These are phyloP conservation scores for Penstemon davidsonii DNA, from an alignment of 257 asterid genomes.

Conservation along the genomic window DNA sequence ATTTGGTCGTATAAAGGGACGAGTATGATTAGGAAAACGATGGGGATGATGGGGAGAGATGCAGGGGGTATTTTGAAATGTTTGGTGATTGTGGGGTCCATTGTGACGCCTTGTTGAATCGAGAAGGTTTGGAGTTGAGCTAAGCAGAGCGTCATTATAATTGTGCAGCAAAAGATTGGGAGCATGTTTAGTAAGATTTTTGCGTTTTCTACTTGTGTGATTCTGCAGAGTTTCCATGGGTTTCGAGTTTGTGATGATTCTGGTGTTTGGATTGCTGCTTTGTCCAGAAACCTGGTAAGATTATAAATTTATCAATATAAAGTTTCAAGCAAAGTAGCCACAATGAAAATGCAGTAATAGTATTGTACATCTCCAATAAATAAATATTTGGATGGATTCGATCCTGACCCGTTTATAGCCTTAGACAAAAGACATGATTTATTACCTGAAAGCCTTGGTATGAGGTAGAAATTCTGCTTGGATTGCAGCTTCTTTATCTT, in stretches of 20 bases:
- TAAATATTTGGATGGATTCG: no score
- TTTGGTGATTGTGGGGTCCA: conserved; percentile 56
- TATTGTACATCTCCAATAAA: no score
- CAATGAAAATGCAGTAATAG: no score
- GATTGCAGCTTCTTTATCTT: conserved; percentile 46
- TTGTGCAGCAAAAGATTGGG: conserved; percentile 71
- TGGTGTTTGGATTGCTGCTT: conserved; percentile 58
- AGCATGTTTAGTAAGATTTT: conserved; percentile 59
- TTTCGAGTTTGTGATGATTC: conserved; percentile 27
- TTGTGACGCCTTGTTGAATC: conserved; percentile 64
- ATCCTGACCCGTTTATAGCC: no score
- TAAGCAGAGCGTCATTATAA: conserved; percentile 73
- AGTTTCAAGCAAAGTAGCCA: no score
- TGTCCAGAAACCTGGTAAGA: conserved; percentile 59
- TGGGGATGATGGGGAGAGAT: conserved; percentile 67
- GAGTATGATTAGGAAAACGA: conserved; percentile 45
- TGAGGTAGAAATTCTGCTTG: conserved; percentile 54
- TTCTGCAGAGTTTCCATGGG: conserved; percentile 71
- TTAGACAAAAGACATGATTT: background rate
- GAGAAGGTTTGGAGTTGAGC: conserved; percentile 88
- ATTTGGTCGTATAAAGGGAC: conserved; percentile 62
- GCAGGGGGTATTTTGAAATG: conserved; percentile 64
- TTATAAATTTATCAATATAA: background rate
- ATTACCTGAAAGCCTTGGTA: conserved; percentile 48
- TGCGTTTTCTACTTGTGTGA: conserved; percentile 82